A percentile compares a stretch with the other conserved stretches of the same genome.
Conservation (phyloP, 768 basidiomycete species). For the Coprinellus micaceus region DNA sequence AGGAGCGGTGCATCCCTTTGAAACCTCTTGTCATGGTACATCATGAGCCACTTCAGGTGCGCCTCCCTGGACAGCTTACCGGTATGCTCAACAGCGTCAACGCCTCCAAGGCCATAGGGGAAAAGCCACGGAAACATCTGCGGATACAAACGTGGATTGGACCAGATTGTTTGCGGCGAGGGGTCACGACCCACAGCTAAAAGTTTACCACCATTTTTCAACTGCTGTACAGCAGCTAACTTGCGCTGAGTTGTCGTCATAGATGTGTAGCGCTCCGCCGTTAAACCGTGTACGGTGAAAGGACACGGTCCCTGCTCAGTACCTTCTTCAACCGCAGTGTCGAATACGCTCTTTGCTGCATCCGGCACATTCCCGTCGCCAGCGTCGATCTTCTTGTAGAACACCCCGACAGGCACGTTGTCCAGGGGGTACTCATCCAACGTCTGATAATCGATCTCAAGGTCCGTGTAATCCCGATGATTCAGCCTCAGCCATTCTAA, state of each 20-base stretch:
- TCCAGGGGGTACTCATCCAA: neutral
- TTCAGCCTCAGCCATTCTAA: slow-evolving; percentile 4
- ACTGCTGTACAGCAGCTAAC: slow-evolving; percentile 22
- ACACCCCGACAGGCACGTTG: neutral
- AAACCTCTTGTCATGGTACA: slow-evolving; percentile 35
- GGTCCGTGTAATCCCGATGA: neutral
- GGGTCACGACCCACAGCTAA: slow-evolving; percentile 26
- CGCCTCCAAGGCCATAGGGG: slow-evolving; percentile 30
- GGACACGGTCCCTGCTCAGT: slow-evolving; percentile 25
- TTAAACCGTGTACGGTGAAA: slow-evolving; percentile 36
- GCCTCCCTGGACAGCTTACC: slow-evolving; percentile 9
- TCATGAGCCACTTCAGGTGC: slow-evolving; percentile 22
- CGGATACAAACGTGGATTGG: slow-evolving; percentile 23
- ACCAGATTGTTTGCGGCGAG: slow-evolving; percentile 25
- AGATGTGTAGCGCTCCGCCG: slow-evolving; percentile 19
- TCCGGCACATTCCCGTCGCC: neutral
- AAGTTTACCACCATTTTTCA: slow-evolving; percentile 21
- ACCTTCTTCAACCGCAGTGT: neutral
- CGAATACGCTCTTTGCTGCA: slow-evolving; percentile 26
- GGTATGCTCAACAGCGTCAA: too few relatives aligned
- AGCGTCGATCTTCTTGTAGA: neutral
- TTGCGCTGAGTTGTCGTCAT: slow-evolving; percentile 18
- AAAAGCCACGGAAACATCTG: too few relatives aligned
- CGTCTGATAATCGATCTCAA: neutral
- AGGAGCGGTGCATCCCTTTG: slow-evolving; percentile 29